Conservation (phyloP, 139 green algal genomes). For the Auxenochlorella pyrenoidosa region DNA sequence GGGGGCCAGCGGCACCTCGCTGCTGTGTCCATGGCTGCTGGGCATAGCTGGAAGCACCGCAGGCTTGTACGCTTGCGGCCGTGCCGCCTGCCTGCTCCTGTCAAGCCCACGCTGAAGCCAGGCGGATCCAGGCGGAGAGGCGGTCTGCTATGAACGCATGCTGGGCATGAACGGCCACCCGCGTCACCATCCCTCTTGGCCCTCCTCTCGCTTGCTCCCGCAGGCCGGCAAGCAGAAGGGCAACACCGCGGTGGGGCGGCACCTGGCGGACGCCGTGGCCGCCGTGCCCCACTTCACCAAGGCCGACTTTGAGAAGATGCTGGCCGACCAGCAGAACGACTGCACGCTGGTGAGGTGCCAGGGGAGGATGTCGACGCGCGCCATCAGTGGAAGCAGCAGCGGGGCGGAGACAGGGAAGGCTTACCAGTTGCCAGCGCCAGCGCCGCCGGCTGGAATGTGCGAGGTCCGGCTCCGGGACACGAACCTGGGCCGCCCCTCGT, state of each 20-base stretch:
- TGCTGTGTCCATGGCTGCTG: background rate
- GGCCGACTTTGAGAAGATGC: constrained; percentile 84
- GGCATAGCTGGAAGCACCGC: too few relatives aligned
- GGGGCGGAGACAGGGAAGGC: background rate
- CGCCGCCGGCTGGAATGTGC: too few relatives aligned
- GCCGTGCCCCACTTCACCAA: constrained; percentile 77
- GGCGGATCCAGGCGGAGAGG: too few relatives aligned
- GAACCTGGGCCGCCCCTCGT: too few relatives aligned
- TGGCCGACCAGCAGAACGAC: constrained; percentile 74
- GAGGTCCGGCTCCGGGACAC: too few relatives aligned
- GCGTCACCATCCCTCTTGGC: background rate
- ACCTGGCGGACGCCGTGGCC: constrained; percentile 90
- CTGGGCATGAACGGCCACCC: background rate
- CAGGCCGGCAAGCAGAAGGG: constrained; percentile 69
- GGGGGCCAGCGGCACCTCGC: background rate
- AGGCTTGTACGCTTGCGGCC: too few relatives aligned
- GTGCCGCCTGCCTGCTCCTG: too few relatives aligned
- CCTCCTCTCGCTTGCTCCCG: background rate
- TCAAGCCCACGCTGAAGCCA: too few relatives aligned
- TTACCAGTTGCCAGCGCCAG: background rate
- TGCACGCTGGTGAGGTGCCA: constrained; percentile 13
- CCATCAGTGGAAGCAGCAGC: background rate
- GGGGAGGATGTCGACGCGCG: constrained; percentile 67
- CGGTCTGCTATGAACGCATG: too few relatives aligned
- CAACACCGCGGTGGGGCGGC: constrained; percentile 81